Base-by-base conservation (phyloP, 495 filamentous ascomycete species). In the Bacidia gigantensis region DNA sequence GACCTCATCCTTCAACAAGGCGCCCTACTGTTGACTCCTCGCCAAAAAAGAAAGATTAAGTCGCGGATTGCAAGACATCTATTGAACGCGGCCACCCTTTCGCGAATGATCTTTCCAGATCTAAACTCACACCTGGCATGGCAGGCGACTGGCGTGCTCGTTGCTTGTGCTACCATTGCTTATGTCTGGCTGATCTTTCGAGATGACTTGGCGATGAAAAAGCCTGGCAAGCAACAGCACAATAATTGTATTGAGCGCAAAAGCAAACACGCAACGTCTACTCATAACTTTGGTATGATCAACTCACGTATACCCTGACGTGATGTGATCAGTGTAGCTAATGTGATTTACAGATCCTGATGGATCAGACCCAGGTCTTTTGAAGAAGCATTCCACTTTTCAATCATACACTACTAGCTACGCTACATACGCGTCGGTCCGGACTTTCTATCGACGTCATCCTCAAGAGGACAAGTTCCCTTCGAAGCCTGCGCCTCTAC, bases 401-500 rank as follows among this genome's bases (percentile, higher is more conserved):
- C 69, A 78, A 54, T 75, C 83, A 2, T 92, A 86, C 65, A 82
- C 73, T 24, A 86, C 84, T 12, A 78, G 73, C 39, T 64, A 71
- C 17, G 80, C 80, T 51, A 82, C 77, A 17, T 97, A 94, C 63
- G 79, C 80, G 5, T 75, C 72, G 35, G 77, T 97, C 56, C 82
- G 90, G 45, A 81, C 89, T 29, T 95, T 96, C 63, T 87, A 83
- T 66, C 73, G 82, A 40, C 79, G 77, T 22, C 90, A 95, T 66
- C 80, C 83, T 9, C 84, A 95, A 61, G 77, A 80, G 26, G 76
- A 81, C 54, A 82, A 87, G 60, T 76, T 96, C 2, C 87, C 87
- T 0, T 74, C 67, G 45, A 74, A 77, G 43, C 83, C 86, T 0
- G 71, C 74, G 3, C 80, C 87, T 1, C 65, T 94, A n/a, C 87